Evolutionary conservation across 352 stramenopile genomes (phyloP), one percentile per base, ranked within the genome.

Genomic region (Globisporangium viniferum): DNA sequence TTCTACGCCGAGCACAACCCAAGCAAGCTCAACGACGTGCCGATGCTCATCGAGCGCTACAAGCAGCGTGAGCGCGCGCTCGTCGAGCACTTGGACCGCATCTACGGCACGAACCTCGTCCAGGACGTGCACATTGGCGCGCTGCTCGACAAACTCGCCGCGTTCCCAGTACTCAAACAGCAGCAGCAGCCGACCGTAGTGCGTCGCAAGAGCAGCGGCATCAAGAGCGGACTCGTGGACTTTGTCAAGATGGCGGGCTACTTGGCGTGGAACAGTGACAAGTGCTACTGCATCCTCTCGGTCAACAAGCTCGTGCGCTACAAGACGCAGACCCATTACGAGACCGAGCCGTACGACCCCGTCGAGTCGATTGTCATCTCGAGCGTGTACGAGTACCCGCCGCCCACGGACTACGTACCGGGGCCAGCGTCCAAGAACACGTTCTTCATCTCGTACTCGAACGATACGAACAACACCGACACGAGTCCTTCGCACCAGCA

Each of bases 1-100:
- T 87, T 84, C 33, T 93, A 92, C 49, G 55, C 69, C 1, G 74
- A 89, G 55, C 78, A 94, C 66, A 81, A 93, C 46, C 70, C 83
- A 0, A 72, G 70, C 24, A 94, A 94, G 67, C 63, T 81, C 3
- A 71, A 81, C 3, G 83, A 91, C 29, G 83, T 93, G 0, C 73
- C 67, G 0, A 87, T 90, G 74, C 71, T 88, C 18, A 6, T 87
- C 0, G 73, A 84, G 3, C 73, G 78, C 49, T 90, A 89, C 62
- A 67, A 72, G 36, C 66, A 71, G 5, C 77, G 84, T 14, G 85
- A 94, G 65, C 66, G 71, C 15, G 73, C 81, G 2, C 70, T 94
- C 0, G 58, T 93, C 0, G 74, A 80, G 15, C 84, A 92, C 41
- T 66, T 94, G 12, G 84, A 94, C 66, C 78, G 78, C 7, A 87